These are phyloP conservation scores for Geotrichum australiense DNA, from an alignment of 1,139 yeast species.

Conservation along the genomic window DNA sequence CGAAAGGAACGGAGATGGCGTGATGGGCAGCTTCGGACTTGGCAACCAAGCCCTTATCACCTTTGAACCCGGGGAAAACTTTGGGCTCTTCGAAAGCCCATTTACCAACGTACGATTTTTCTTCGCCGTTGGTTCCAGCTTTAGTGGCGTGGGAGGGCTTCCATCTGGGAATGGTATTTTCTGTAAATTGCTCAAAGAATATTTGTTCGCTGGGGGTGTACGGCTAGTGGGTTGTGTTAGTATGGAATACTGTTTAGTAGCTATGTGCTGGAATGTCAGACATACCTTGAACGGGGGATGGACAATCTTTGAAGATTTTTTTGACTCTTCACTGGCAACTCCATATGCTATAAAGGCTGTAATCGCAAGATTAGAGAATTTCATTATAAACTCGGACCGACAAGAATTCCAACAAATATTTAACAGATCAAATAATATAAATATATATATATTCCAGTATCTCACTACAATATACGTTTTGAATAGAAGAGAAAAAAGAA, in stretches of 20 bases:
- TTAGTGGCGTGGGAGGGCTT: conserved; percentile 52
- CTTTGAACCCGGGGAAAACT: conserved; percentile 49
- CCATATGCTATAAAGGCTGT: conserved; percentile 13
- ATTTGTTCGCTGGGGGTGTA: conserved; percentile 33
- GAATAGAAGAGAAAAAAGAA: no score
- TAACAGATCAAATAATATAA: no score
- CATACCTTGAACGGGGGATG: conserved; percentile 16
- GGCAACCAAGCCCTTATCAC: conserved; percentile 69
- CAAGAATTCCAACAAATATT: no score
- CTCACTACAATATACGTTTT: no score
- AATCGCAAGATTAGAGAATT: conserved; percentile 14
- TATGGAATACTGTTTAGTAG: background rate
- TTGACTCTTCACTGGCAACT: conserved; percentile 6
- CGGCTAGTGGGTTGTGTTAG: no score
- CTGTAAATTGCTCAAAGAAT: conserved; percentile 64
- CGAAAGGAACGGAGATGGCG: conserved; percentile 62
- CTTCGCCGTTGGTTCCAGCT: conserved; percentile 40
- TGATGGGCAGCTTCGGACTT: conserved; percentile 71
- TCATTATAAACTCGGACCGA: conserved; percentile 9
- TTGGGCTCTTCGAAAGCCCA: conserved; percentile 64
- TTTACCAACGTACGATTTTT: conserved; percentile 58
- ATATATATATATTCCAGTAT: no score
- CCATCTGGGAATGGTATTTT: conserved; percentile 49
- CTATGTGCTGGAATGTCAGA: background rate
- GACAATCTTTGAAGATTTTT: conserved; percentile 6